Conservation (phyloP, 2,329 filamentous ascomycete species). For the Exophiala dermatitidis region DNA sequence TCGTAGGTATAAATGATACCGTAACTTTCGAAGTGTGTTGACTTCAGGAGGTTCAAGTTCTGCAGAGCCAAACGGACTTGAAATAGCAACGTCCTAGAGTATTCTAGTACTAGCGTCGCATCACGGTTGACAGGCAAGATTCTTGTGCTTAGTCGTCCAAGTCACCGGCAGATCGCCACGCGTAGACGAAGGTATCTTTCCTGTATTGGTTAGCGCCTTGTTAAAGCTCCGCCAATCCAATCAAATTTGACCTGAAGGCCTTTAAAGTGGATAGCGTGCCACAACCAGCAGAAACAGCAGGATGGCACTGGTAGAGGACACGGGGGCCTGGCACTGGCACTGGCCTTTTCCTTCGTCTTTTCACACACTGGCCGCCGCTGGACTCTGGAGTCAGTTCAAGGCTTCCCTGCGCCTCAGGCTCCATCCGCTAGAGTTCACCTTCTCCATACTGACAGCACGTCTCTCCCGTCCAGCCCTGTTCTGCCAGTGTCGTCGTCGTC, state of each 20-base stretch:
- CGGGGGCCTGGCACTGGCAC: not conserved
- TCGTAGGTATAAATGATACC: too few species aligned
- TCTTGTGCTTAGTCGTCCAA: not conserved
- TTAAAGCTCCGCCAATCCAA: not conserved
- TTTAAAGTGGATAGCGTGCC: not conserved
- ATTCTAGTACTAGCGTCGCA: not conserved
- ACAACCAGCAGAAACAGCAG: not conserved
- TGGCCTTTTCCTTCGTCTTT: not conserved
- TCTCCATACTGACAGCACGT: not conserved
- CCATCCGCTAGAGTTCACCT: not conserved
- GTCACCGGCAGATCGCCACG: not conserved
- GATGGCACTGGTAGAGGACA: not conserved
- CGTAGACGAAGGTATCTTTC: not conserved
- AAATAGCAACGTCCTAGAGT: not conserved
- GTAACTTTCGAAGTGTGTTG: too few species aligned
- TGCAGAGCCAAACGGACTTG: not conserved
- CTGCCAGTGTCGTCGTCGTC: not conserved
- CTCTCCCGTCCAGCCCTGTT: not conserved
- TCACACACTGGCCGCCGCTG: not conserved
- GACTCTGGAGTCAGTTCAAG: not conserved
- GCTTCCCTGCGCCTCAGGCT: constrained; percentile 5
- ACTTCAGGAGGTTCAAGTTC: too few species aligned
- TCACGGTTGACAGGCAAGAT: not conserved
- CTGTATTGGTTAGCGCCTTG: not conserved
- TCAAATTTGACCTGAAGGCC: too few species aligned